A percentile compares a stretch with the other conserved stretches of the same genome.
Evolutionary conservation across 225 moss, liverwort and hornwort species (phyloP).

Genomic region (Lunularia cruciata): DNA sequence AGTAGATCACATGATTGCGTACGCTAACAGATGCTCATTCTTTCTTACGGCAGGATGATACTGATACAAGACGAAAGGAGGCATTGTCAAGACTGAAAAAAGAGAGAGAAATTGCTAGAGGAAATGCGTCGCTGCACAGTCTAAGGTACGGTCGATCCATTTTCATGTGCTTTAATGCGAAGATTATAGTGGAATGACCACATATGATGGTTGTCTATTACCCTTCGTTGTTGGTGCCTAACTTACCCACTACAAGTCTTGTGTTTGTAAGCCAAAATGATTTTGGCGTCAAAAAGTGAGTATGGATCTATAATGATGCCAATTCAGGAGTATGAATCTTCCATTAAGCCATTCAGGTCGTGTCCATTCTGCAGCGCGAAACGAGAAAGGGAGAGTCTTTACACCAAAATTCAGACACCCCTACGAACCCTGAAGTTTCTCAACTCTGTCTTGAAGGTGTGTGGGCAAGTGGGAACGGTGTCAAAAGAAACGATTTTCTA

Average conservation of each 20-base stretch:
- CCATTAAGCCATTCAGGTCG: no score
- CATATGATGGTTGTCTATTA: no score
- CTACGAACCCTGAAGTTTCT: slow-evolving; percentile 45
- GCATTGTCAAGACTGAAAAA: slow-evolving; percentile 64
- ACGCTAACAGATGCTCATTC: background rate
- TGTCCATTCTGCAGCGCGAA: slow-evolving; percentile 35
- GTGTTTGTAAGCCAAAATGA: no score
- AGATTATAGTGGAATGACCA: no score
- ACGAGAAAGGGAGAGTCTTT: slow-evolving; percentile 39
- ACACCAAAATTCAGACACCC: slow-evolving; percentile 31
- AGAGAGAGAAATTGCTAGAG: slow-evolving; percentile 65
- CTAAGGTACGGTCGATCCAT: slow-evolving; percentile 51
- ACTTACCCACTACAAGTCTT: no score
- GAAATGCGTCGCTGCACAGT: slow-evolving; percentile 56
- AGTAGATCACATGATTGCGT: background rate
- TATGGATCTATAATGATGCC: no score
- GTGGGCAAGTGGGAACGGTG: background rate
- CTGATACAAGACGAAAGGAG: slow-evolving; percentile 58
- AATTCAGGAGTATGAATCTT: no score
- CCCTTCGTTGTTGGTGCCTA: no score
- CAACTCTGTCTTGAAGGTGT: slow-evolving; percentile 34
- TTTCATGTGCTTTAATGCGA: no score
- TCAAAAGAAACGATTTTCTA: background rate
- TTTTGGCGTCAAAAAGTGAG: no score
- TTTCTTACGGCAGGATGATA: slow-evolving; percentile 31